phyloP scores from a whole-genome alignment of 2,329 filamentous ascomycete species.

The Colletotrichum melonis region DNA sequence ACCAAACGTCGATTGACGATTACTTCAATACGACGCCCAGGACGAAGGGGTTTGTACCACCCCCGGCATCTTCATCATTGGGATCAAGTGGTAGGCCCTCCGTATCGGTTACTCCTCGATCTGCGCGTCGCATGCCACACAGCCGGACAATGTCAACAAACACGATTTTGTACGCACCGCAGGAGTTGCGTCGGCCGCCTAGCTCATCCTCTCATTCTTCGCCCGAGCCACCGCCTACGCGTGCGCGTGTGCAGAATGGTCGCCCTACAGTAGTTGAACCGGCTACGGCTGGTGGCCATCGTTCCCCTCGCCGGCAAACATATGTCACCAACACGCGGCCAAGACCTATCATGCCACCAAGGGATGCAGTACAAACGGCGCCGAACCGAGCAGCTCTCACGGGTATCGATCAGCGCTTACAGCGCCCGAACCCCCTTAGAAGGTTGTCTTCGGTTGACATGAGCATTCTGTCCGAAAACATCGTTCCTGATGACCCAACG shows the following conservation, averaged over 20 bases:
- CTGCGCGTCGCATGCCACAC: constrained; percentile 63
- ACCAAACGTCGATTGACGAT: constrained; percentile 51
- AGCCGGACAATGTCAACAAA: constrained; percentile 81
- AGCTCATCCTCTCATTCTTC: constrained; percentile 57
- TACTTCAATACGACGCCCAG: constrained; percentile 66
- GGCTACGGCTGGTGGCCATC: constrained; percentile 49
- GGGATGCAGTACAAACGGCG: constrained; percentile 64
- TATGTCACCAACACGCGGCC: constrained; percentile 62
- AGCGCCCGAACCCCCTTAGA: constrained; percentile 50
- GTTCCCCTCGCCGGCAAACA: constrained; percentile 60
- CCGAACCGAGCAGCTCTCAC: constrained; percentile 67
- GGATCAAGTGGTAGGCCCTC: constrained; percentile 39
- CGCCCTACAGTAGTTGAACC: constrained; percentile 46
- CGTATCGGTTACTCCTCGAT: constrained; percentile 46
- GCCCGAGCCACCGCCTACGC: constrained; percentile 44
- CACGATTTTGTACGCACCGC: constrained; percentile 86
- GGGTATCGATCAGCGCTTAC: constrained; percentile 57
- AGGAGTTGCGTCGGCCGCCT: constrained; percentile 51
- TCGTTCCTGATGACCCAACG: constrained; percentile 70
- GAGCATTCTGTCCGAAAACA: constrained; percentile 79
- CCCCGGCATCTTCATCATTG: constrained; percentile 43
- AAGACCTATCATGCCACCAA: constrained; percentile 66
- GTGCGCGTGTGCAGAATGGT: constrained; percentile 42
- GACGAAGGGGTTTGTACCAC: constrained; percentile 50
- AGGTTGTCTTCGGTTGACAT: constrained; percentile 75